Percentiles rank a stretch among this genome's conserved stretches.
Evolutionary conservation across 345 rosid genomes (phyloP).

Genomic region (Citrus mangshanensis): DNA sequence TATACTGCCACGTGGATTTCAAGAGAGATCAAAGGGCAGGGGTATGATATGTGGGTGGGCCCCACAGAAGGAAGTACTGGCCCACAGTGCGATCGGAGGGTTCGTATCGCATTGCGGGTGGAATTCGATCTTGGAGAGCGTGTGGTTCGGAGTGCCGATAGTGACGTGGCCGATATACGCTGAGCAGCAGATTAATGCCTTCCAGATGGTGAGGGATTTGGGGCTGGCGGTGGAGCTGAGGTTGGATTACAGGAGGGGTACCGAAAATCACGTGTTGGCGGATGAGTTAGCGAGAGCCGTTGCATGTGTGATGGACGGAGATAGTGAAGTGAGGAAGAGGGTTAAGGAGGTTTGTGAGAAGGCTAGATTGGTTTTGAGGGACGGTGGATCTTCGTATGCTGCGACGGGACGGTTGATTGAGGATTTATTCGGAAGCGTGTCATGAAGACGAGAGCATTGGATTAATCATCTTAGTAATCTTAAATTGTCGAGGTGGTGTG

Average conservation of each 20-base stretch:
- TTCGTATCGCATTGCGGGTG: constrained; percentile 48
- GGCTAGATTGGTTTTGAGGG: constrained; percentile 14
- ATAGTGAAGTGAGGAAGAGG: neutral
- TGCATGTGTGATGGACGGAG: constrained; percentile 19
- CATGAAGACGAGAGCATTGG: neutral
- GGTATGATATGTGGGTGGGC: constrained; percentile 34
- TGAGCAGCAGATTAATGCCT: constrained; percentile 40
- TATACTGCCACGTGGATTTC: constrained; percentile 29
- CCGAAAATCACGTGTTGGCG: neutral
- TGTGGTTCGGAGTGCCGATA: constrained; percentile 32
- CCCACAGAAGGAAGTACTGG: constrained; percentile 22
- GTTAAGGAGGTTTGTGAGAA: constrained; percentile 17
- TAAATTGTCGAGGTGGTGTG: neutral
- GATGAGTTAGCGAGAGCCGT: constrained; percentile 29
- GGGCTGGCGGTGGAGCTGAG: constrained; percentile 20
- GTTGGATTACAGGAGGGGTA: neutral
- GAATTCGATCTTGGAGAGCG: constrained; percentile 40
- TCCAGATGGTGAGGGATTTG: constrained; percentile 20
- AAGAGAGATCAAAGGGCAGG: constrained; percentile 14
- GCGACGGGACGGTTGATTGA: constrained; percentile 14
- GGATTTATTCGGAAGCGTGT: constrained; percentile 1
- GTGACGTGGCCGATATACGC: constrained; percentile 32
- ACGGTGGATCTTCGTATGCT: constrained; percentile 31
- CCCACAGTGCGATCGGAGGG: constrained; percentile 26
- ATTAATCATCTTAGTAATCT: neutral